Evolutionary conservation across 2,329 filamentous ascomycete genomes (phyloP).

Genomic region (Cladosporium colombiae): DNA sequence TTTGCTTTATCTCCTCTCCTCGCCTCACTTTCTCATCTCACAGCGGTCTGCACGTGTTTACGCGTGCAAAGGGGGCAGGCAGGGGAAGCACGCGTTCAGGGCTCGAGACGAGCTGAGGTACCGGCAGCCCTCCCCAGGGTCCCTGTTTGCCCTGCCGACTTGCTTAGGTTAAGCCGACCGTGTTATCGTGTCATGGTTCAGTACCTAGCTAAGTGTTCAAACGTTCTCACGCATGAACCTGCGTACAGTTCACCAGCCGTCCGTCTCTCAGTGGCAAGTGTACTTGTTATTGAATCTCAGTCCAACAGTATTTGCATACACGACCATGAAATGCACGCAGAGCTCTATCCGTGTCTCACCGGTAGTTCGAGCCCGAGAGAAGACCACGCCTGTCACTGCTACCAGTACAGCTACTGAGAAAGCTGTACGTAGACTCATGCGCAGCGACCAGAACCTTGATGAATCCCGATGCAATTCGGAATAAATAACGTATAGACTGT

Average conservation of each 20-base stretch:
- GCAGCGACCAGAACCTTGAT: background rate
- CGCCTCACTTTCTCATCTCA: background rate
- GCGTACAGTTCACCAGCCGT: too few species aligned
- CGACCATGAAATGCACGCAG: too few species aligned
- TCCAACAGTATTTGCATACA: too few species aligned
- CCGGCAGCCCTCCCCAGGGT: too few species aligned
- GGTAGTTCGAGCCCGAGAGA: too few species aligned
- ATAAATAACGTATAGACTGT: background rate
- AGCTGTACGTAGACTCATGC: too few species aligned
- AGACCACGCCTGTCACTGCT: too few species aligned
- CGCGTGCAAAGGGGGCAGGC: background rate
- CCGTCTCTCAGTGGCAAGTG: too few species aligned
- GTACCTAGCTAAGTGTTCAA: background rate
- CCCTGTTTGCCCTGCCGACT: background rate
- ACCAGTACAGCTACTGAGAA: too few species aligned
- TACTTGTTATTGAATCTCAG: too few species aligned
- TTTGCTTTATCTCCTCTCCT: background rate
- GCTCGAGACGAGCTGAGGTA: background rate
- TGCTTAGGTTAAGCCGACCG: background rate
- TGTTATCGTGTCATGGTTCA: background rate
- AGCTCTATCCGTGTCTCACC: too few species aligned
- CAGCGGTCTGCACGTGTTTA: constrained; percentile 2
- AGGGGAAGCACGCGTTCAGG: background rate
- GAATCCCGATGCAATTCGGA: background rate
- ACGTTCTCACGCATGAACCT: too few species aligned